A percentile compares a stretch with the other conserved stretches of the same genome.
Evolutionary conservation across 805 yeast species (phyloP).

Genomic region (Lipomyces chichibuensis): DNA sequence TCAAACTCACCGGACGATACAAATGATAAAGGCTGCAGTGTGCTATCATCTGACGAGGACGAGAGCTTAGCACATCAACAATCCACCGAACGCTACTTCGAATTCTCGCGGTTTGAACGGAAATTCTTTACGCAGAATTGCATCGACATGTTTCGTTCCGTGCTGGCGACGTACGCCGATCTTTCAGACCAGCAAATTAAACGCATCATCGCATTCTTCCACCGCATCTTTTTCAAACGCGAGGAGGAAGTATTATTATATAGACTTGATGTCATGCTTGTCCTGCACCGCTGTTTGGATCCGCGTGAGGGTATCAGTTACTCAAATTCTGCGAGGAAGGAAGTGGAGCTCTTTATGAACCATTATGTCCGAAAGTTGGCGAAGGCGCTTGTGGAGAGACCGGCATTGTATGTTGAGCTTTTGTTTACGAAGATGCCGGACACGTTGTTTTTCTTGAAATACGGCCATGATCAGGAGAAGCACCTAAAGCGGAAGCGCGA

Average conservation of each 20-base stretch:
- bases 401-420: constrained; percentile 61
- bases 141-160: constrained; percentile 66
- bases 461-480: constrained; percentile 54
- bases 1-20: background rate
- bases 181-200: constrained; percentile 62
- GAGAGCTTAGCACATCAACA: constrained; percentile 37
- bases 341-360: constrained; percentile 64
- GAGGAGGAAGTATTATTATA: constrained; percentile 61
- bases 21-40: background rate
- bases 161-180: constrained; percentile 64
- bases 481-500: constrained; percentile 6
- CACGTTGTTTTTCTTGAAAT: constrained; percentile 56
- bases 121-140: constrained; percentile 61
- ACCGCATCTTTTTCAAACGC: constrained; percentile 65
- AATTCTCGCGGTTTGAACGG: constrained; percentile 49
- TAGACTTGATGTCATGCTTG: constrained; percentile 72
- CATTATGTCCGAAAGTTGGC: constrained; percentile 66
- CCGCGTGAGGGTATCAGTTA: constrained; percentile 54
- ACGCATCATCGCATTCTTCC: constrained; percentile 68
- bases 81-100: constrained; percentile 52
- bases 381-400: constrained; percentile 54
- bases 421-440: constrained; percentile 61
- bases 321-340: constrained; percentile 52
- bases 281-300: constrained; percentile 56
- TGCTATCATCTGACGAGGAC: constrained; percentile 22